Evolutionary conservation across 1,139 yeast genomes (phyloP), one percentile per base, ranked within the genome.

Genomic region (Magnusiomyces paraingens): DNA sequence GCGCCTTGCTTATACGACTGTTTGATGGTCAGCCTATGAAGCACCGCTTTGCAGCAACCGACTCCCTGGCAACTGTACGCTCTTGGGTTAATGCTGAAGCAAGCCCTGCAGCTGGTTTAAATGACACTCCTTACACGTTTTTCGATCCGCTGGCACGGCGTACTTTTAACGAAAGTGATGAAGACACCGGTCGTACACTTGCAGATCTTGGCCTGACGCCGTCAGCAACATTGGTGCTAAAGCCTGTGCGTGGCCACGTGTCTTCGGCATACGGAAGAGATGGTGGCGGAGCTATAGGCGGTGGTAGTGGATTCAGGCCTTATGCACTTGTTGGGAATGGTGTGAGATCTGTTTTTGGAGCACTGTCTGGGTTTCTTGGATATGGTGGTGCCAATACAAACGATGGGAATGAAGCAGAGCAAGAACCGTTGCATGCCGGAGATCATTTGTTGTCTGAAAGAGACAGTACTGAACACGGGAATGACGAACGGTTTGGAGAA

Each of bases 221-320:
- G 1, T 73, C 91, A 52, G 81, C 89, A 14, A 86, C 84, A 0
- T 68, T 86, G 49, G 80, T 83, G 41, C 71, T 86, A 57, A 82
- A 83, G 62, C 87, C 88, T 0, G 66, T 64, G 15, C 52, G 57
- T 21, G 64, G 66, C 32, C 64, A 61, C 47, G 52, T 53, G 11
- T 35, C 69, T 1, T 61, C 59, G 17, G 74, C 75, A 1, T 68
- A 68, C 49, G 51, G 52, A 17, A 50, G 39, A 15, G 47, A 22
- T 11, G 48, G 44, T 2, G 43, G 35, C 5, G 51, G 51, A 1
- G 32, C 32, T 26, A 26, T 26, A 26, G 32, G 32, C 32, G 8
- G 32, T 26, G 32, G 32, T 26, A 17, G 39, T 3, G 48, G 50
- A 12, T 22, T 40, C 2, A 32, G 18, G 14, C 49, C 54, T 4